Evolutionary conservation across 2,329 filamentous ascomycete genomes (phyloP).

Genomic region (Venturia oleaginea): DNA sequence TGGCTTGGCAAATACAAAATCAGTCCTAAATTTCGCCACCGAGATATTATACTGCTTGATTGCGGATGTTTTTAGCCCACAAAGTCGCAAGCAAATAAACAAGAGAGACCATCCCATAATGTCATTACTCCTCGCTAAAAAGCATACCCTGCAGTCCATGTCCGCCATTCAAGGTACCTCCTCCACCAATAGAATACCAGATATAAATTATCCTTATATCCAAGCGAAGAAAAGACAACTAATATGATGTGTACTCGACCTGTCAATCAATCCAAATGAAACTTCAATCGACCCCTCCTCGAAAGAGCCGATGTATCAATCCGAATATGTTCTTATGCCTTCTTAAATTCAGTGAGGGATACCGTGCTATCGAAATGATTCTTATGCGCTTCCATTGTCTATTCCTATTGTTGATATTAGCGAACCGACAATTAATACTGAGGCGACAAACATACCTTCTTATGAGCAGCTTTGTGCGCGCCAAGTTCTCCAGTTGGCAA

Average conservation of each 20-base stretch:
- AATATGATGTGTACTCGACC: neutral
- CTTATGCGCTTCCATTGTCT: neutral
- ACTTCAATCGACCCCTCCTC: neutral
- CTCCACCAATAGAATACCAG: neutral
- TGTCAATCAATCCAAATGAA: too few relatives aligned
- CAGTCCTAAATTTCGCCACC: too few relatives aligned
- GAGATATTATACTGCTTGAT: too few relatives aligned
- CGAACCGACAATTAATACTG: neutral
- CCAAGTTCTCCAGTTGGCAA: conserved; percentile 7
- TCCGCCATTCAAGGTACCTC: neutral
- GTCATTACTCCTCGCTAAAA: neutral
- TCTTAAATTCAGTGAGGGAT: neutral
- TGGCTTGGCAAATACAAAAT: too few relatives aligned
- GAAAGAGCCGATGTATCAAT: neutral
- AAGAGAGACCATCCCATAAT: neutral
- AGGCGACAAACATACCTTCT: neutral
- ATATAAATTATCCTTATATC: neutral
- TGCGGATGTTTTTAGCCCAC: neutral
- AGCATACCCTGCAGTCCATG: neutral
- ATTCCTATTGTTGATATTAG: conserved; percentile 4
- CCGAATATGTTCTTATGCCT: neutral
- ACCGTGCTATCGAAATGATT: neutral
- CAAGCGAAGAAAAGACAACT: neutral
- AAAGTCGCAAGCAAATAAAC: too few relatives aligned
- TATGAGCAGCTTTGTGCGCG: neutral